Conservation (phyloP, 495 filamentous ascomycete genomes). For the Penicillium waksmanii region DNA sequence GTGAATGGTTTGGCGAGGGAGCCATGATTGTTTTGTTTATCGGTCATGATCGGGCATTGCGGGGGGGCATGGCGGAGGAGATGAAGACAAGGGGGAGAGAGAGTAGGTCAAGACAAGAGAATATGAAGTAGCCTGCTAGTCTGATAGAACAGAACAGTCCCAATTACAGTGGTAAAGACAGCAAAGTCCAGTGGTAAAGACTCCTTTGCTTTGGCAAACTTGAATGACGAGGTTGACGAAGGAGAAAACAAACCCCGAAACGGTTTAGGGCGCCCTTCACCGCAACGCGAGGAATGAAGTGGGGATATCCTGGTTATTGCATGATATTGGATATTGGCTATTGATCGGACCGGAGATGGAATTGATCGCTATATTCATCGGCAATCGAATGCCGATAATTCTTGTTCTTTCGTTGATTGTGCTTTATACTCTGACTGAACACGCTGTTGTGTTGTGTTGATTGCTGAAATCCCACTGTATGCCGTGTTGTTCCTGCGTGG, state of each 20-base stretch:
- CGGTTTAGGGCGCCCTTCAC: conserved; percentile 36
- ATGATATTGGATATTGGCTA: background rate
- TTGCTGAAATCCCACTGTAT: background rate
- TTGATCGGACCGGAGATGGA: background rate
- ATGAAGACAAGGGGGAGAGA: background rate
- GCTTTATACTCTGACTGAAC: too few relatives aligned
- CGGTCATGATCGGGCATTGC: conserved; percentile 57
- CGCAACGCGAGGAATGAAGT: conserved; percentile 23
- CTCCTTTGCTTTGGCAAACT: too few relatives aligned
- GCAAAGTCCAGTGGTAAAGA: too few relatives aligned
- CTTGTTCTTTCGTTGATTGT: too few relatives aligned
- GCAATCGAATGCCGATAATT: too few relatives aligned
- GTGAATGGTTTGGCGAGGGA: conserved; percentile 52
- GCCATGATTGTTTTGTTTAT: conserved; percentile 55
- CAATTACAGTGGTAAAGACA: too few relatives aligned
- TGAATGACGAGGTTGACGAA: conserved; percentile 17
- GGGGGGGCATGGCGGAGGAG: conserved; percentile 21
- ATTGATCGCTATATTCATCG: background rate
- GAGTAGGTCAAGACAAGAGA: background rate
- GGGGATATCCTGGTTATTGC: background rate
- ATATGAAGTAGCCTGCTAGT: conserved; percentile 12
- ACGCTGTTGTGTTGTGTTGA: background rate
- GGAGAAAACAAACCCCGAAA: conserved; percentile 30
- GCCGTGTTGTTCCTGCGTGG: background rate
- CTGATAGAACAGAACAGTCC: too few relatives aligned